Conservation (phyloP, 106 monocot genomes). For the Allium sativum region DNA sequence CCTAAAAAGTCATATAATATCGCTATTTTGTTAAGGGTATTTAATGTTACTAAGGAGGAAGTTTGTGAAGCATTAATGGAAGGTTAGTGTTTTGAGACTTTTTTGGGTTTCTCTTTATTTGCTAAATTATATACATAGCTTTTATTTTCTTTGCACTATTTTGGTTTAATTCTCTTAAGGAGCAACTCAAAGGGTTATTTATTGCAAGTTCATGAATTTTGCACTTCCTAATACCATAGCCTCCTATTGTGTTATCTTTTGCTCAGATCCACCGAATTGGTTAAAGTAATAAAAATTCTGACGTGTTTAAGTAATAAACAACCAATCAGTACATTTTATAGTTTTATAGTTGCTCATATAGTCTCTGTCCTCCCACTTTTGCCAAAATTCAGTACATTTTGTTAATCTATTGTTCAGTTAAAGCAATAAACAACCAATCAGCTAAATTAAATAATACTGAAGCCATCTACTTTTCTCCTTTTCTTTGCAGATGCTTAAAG, state of each 20-base stretch:
- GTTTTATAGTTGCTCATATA: too few relatives aligned
- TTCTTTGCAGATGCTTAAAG: background rate
- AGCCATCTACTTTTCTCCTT: background rate
- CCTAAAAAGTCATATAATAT: constrained; percentile 90
- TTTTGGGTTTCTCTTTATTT: background rate
- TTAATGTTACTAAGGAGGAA: constrained; percentile 77
- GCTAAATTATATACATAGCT: background rate
- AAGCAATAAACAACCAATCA: background rate
- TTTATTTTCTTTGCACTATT: too few relatives aligned
- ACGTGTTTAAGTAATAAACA: too few relatives aligned
- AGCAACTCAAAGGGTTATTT: too few relatives aligned
- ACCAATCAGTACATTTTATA: too few relatives aligned
- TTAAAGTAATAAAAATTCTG: too few relatives aligned
- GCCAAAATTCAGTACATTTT: background rate
- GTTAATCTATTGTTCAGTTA: background rate
- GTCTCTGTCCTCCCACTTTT: background rate
- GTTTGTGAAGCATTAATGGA: constrained; percentile 70
- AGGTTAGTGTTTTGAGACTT: constrained; percentile 28
- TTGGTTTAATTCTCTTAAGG: too few relatives aligned
- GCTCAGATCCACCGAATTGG: too few relatives aligned
- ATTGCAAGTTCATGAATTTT: too few relatives aligned
- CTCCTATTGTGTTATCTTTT: too few relatives aligned
- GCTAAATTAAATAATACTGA: background rate
- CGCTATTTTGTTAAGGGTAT: constrained; percentile 66
- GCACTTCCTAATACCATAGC: too few relatives aligned